Base-by-base conservation (phyloP, 139 green algal species). In the Chlorella sp. region DNA sequence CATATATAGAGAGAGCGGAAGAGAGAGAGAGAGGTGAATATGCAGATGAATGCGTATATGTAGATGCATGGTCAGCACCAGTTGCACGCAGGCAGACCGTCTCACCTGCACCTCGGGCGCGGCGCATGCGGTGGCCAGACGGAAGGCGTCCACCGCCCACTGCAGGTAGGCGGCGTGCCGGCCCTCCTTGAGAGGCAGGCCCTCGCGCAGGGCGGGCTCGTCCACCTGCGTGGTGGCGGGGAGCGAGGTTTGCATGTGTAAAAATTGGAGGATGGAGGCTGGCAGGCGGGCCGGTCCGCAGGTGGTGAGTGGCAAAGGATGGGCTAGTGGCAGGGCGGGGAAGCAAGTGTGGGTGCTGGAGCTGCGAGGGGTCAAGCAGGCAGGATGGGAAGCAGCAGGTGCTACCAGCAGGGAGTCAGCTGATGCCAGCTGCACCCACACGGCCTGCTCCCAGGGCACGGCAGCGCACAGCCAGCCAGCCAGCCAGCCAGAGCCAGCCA, bases 191-290 rank as follows among this genome's bases (percentile, higher is more conserved):
- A 99, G 93, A 24, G 97, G 97, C 89, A 99, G 94, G 11, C 97
- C 97, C 95, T 99, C 97, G 78, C 97, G 95, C 91, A 99, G 94
- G 3, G 97, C 97, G 21, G 97, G 96, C 92, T 99, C 97, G 87
- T 99, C 97, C 79, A 99, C 97, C 91, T 96, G 94, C 22, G 3
- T 37, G 57, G 19, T 34, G 19, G 53, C 11, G 3, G 57, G 81
- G n/a, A 34, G 5, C 3, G 16, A 14, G 81, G 79, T 2, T 36
- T 42, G 75, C 32, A 9, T 5, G 14, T n/a, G 37, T 15, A 37
- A 19, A 26, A 1, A 24, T 14, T 2, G 34, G 42, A 69, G 42
- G 73, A 3, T 5, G 32, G 68, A 32, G 68, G 68, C 26, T 14
- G 68, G 68, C 26, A 32, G 24, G 68, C 11, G 1, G 28, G 26